Evolutionary conservation across 164 flowering plant genomes (phyloP).

Genomic region (Nelumbo lutea): DNA sequence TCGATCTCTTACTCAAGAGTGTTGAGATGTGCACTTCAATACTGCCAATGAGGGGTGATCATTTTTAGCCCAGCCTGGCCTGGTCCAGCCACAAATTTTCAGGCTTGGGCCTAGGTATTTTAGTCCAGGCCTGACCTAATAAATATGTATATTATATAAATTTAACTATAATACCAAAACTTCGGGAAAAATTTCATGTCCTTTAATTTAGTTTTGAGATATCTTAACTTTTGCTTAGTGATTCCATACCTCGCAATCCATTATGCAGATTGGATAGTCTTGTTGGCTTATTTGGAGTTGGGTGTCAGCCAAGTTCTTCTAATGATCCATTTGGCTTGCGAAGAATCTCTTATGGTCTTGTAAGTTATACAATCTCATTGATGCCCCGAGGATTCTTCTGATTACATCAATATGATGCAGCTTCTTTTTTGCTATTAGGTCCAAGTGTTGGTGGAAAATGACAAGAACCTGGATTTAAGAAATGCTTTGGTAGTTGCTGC

Average conservation of each 20-base stretch:
- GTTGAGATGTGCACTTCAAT: too few species aligned
- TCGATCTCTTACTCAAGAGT: too few species aligned
- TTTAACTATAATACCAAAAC: too few species aligned
- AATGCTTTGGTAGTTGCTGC: constrained; percentile 68
- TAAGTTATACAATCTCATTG: constrained; percentile 30
- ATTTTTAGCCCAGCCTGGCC: too few species aligned
- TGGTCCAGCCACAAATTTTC: too few species aligned
- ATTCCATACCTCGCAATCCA: neutral
- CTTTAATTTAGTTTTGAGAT: neutral
- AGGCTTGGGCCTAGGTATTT: too few species aligned
- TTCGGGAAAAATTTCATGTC: too few species aligned
- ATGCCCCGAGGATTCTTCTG: neutral
- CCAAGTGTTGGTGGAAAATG: constrained; percentile 80
- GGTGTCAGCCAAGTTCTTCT: constrained; percentile 83
- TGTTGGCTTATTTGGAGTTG: constrained; percentile 87
- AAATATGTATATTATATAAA: too few species aligned
- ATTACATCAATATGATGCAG: neutral
- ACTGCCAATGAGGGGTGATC: too few species aligned
- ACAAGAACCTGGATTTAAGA: constrained; percentile 64
- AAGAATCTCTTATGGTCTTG: constrained; percentile 91
- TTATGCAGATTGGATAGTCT: constrained; percentile 88
- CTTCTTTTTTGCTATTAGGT: constrained; percentile 45
- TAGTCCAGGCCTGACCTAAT: too few species aligned
- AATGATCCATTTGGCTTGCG: constrained; percentile 93
- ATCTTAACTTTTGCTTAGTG: neutral